Conservation (phyloP, 2,329 filamentous ascomycete genomes). For the Monosporascus cannonballus region DNA sequence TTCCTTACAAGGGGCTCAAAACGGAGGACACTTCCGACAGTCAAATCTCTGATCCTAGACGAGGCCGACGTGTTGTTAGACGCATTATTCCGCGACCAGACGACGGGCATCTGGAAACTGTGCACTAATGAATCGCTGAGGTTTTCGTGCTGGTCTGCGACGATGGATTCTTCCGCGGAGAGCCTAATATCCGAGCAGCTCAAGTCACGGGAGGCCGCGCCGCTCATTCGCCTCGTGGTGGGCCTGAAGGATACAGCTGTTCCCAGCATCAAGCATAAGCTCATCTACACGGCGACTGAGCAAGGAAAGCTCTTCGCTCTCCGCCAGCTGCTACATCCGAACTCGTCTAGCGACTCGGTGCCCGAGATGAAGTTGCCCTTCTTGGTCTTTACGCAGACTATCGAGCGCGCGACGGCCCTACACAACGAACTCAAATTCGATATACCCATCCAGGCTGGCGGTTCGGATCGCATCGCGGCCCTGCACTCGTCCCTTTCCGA, state of each 20-base stretch:
- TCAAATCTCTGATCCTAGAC: slow-evolving; percentile 75
- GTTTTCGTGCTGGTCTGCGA: slow-evolving; percentile 88
- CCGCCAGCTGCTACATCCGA: slow-evolving; percentile 80
- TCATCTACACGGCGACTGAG: slow-evolving; percentile 88
- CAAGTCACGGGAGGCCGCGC: slow-evolving; percentile 44
- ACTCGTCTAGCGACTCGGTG: slow-evolving; percentile 47
- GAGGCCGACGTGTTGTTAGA: slow-evolving; percentile 95
- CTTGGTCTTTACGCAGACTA: slow-evolving; percentile 93
- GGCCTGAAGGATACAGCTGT: slow-evolving; percentile 94
- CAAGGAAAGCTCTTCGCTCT: slow-evolving; percentile 88
- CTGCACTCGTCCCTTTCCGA: slow-evolving; percentile 84
- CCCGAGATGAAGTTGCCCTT: slow-evolving; percentile 75
- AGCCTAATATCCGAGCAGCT: slow-evolving; percentile 66
- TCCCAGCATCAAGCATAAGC: slow-evolving; percentile 82
- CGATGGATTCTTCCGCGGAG: slow-evolving; percentile 92
- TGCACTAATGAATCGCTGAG: slow-evolving; percentile 66
- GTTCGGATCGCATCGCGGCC: slow-evolving; percentile 77
- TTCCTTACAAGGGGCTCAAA: slow-evolving; percentile 49
- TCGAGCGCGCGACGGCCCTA: slow-evolving; percentile 80
- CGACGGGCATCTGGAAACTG: slow-evolving; percentile 73
- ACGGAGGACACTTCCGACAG: slow-evolving; percentile 53
- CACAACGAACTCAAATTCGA: slow-evolving; percentile 91
- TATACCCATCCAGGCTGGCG: slow-evolving; percentile 82
- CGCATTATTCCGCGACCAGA: slow-evolving; percentile 84
- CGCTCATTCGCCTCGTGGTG: slow-evolving; percentile 80